Conservation (phyloP, 495 filamentous ascomycete species). For the Glutinoglossum americanum region DNA sequence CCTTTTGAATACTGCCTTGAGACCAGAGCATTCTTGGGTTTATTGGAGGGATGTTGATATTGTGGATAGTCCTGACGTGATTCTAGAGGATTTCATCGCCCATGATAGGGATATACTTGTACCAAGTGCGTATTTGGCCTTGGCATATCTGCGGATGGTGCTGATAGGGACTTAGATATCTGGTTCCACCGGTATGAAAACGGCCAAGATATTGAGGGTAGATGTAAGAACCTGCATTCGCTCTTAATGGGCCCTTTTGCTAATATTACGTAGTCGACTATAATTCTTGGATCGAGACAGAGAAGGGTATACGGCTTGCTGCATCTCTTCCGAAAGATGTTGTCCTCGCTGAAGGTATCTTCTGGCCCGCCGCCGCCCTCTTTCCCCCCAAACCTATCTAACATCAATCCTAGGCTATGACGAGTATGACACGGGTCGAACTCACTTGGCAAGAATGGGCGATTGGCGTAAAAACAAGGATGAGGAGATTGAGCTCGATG, state of each 20-base stretch:
- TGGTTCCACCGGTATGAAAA: conserved; percentile 93
- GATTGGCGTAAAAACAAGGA: conserved; percentile 84
- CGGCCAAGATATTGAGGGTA: conserved; percentile 71
- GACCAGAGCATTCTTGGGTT: conserved; percentile 91
- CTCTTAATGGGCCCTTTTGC: neutral
- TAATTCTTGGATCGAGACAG: conserved; percentile 96
- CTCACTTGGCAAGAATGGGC: conserved; percentile 69
- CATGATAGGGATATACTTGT: conserved; percentile 87
- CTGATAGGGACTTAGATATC: conserved; percentile 38
- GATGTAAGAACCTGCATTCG: conserved; percentile 40
- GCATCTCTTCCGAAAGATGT: conserved; percentile 51
- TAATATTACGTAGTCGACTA: conserved; percentile 52
- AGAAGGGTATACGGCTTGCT: conserved; percentile 53
- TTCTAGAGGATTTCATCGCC: conserved; percentile 86
- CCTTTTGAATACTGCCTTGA: conserved; percentile 62
- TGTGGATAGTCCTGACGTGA: conserved; percentile 62
- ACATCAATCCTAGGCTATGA: conserved; percentile 45
- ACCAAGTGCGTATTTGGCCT: conserved; percentile 46
- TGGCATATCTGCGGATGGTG: neutral
- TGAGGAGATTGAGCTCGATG: conserved; percentile 75
- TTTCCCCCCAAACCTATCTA: neutral
- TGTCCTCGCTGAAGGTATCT: conserved; percentile 63
- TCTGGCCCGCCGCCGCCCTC: neutral
- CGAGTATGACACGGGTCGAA: conserved; percentile 74
- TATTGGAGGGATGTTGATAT: conserved; percentile 99